A percentile compares a stretch with the other conserved stretches of the same genome.
phyloP scores from a whole-genome alignment of 371 early-diverging fungal genomes.

The Rhizomucor pusillus region DNA sequence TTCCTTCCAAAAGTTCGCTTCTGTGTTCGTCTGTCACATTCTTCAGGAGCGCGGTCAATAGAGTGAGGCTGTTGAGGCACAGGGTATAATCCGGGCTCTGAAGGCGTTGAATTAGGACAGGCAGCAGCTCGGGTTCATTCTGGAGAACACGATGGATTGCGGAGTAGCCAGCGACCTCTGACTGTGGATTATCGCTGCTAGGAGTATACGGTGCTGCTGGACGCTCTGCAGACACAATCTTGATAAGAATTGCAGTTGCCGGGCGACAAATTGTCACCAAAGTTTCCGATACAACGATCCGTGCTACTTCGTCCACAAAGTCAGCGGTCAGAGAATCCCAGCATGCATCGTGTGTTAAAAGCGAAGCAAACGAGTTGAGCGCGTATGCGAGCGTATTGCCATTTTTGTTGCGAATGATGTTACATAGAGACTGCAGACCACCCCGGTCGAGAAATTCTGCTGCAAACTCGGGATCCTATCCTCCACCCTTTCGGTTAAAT shows the following conservation, averaged over 20 bases:
- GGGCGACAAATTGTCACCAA: conserved; percentile 74
- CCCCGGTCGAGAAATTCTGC: conserved; percentile 62
- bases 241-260: conserved; percentile 67
- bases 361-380: conserved; percentile 59
- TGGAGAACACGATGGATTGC: conserved; percentile 53
- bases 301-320: conserved; percentile 57
- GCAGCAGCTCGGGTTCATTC: conserved; percentile 50
- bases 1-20: conserved; percentile 41
- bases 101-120: conserved; percentile 60
- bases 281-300: conserved; percentile 61
- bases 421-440: conserved; percentile 63
- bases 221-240: conserved; percentile 56
- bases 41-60: conserved; percentile 63
- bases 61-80: conserved; percentile 62
- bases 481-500: neutral
- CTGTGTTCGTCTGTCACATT: conserved; percentile 59
- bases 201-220: conserved; percentile 6
- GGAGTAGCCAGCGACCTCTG: conserved; percentile 38
- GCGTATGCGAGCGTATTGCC: conserved; percentile 78
- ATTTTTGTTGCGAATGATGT: conserved; percentile 52
- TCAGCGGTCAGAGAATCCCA: conserved; percentile 56
- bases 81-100: conserved; percentile 63
- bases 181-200: conserved; percentile 1
- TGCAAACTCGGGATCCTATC: conserved; percentile 72
- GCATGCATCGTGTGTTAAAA: conserved; percentile 68